Evolutionary conservation across 208 protist genomes (phyloP), one percentile per base, ranked within the genome.

Genomic region (Hexamita inflata): DNA sequence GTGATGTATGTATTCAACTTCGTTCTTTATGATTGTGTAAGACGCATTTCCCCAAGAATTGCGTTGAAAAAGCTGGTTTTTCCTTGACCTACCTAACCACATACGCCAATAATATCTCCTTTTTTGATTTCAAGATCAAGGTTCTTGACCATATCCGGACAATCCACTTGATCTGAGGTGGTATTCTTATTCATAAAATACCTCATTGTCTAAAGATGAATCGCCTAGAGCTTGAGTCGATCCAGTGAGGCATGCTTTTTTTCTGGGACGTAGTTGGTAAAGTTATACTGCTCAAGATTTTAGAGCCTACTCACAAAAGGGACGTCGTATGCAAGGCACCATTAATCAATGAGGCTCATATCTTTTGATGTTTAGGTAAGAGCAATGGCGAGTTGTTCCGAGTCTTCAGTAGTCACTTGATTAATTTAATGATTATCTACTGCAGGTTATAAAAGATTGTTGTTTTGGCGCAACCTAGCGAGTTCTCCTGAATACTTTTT

Each of bases 71-170:
- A 58, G 13, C 62, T 62, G 24, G 70, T 73, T 66, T 85, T 84
- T 40, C 82, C 82, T 29, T 24, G 41, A 11, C 82, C 82, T 15
- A 85, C 82, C 19, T 26, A 19, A 66, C 82, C 82, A 1, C 67
- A 62, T 45, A 85, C 11, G 40, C 38, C 73, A 32, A 66, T 58
- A 19, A 85, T 60, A 53, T 32, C 34, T 26, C 80, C 80, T 26
- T 30, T 59, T 34, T 40, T 9, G 0, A 83, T 59, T 0, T 58
- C 15, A 28, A 84, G 2, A 15, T 24, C 66, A 35, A 84, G 76
- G 59, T 81, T 49, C 13, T 29, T 35, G 26, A 82, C n/a, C 0
- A 58, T 30, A 32, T 34, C 34, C 9, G 45, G 45, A 4, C 4
- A 19, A 53, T 53, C 45, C 19, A 24, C 4, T 53, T 24, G 19